These are phyloP conservation scores for Sungouiella thailandica DNA, from an alignment of 805 yeast species.

Conservation along the genomic window DNA sequence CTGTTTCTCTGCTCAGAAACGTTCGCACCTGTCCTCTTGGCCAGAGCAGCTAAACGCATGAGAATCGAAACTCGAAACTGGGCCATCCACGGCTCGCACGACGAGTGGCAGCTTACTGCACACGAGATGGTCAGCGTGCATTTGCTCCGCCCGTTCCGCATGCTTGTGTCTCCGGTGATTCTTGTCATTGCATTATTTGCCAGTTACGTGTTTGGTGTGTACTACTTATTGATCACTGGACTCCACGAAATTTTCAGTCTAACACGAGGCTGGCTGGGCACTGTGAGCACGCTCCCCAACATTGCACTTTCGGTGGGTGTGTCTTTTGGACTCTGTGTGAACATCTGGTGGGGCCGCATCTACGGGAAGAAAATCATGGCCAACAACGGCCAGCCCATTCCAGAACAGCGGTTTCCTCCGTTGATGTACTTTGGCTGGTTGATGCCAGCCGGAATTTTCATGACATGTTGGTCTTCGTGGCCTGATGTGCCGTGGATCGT, in stretches of 20 bases:
- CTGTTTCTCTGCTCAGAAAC: background rate
- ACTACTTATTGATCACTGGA: background rate
- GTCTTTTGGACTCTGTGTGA: background rate
- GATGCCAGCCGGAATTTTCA: background rate
- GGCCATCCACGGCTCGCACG: background rate
- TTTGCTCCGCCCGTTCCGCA: background rate
- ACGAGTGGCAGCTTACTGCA: background rate
- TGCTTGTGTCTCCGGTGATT: background rate
- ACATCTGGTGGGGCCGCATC: background rate
- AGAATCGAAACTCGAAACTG: background rate
- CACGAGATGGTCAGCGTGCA: background rate
- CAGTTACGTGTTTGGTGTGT: background rate
- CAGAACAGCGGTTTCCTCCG: background rate
- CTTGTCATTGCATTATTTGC: background rate
- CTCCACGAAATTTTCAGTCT: background rate
- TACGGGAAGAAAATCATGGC: background rate
- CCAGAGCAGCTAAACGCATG: background rate
- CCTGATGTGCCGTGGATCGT: constrained; percentile 66
- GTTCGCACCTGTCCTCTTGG: background rate
- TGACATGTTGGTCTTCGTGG: constrained; percentile 54
- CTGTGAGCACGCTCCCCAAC: background rate
- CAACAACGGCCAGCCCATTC: background rate
- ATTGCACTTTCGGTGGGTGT: background rate
- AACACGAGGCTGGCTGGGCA: background rate
- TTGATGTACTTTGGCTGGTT: background rate